A percentile compares a stretch with the other conserved stretches of the same genome.
phyloP scores from a whole-genome alignment of 768 basidiomycete species.

The button mushroom (Agaricus bisporus) region DNA sequence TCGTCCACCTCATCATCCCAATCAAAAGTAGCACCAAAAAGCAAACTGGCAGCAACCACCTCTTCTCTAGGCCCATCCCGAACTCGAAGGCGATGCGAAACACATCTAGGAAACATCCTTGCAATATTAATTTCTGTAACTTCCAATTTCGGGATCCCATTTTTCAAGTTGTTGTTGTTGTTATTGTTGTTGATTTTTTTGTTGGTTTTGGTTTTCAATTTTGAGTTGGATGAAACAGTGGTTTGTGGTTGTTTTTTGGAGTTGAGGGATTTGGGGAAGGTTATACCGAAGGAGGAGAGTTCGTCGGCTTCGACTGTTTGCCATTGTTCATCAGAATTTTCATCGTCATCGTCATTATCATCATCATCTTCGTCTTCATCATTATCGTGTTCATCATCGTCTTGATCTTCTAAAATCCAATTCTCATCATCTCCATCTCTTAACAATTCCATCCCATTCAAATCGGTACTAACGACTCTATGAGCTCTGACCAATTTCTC shows the following conservation, averaged over 20 bases:
- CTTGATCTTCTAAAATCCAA: constrained; percentile 3
- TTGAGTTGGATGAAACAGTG: not conserved
- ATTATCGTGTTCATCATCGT: constrained; percentile 8
- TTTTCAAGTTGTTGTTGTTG: too few species aligned
- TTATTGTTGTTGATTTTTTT: too few species aligned
- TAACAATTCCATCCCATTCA: constrained; percentile 55
- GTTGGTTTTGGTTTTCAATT: too few species aligned
- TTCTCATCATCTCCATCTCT: constrained; percentile 12
- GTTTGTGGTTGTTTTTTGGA: too few species aligned
- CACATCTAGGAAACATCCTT: constrained; percentile 63
- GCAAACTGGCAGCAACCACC: constrained; percentile 54
- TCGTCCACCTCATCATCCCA: constrained; percentile 8
- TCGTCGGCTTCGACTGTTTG: too few species aligned
- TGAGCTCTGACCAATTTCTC: constrained; percentile 62
- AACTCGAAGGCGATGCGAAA: constrained; percentile 71
- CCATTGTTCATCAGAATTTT: too few species aligned
- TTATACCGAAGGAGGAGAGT: too few species aligned
- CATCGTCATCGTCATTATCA: too few species aligned
- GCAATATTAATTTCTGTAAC: constrained; percentile 74
- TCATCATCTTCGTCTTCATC: not conserved
- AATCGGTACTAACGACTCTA: constrained; percentile 57
- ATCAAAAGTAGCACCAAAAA: constrained; percentile 50
- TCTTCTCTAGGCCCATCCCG: constrained; percentile 68
- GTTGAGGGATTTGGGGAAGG: too few species aligned
- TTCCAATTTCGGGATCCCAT: constrained; percentile 24